Conservation (phyloP, 2,329 filamentous ascomycete species). For the Pezicula rhizophila region DNA sequence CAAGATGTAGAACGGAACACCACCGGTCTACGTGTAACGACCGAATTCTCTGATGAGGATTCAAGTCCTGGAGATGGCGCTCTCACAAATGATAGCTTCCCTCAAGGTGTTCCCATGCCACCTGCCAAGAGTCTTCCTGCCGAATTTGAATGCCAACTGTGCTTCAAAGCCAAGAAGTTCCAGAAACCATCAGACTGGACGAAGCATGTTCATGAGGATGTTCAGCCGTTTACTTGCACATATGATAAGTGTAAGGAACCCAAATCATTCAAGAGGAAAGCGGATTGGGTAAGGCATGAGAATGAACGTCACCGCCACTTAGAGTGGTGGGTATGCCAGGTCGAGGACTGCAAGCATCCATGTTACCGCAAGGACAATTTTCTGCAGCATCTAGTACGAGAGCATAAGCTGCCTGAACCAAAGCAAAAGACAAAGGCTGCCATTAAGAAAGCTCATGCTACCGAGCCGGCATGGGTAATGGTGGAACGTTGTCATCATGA, state of each 20-base stretch:
- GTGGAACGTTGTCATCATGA: slow-evolving; percentile 73
- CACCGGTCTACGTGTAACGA: slow-evolving; percentile 47
- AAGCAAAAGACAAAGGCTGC: slow-evolving; percentile 70
- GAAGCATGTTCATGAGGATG: slow-evolving; percentile 90
- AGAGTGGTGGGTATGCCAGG: slow-evolving; percentile 84
- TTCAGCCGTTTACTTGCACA: slow-evolving; percentile 89
- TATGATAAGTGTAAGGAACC: slow-evolving; percentile 77
- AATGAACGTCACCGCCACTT: slow-evolving; percentile 86
- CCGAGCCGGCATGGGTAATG: slow-evolving; percentile 67
- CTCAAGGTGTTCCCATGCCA: slow-evolving; percentile 73
- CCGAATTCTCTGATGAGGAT: slow-evolving; percentile 58
- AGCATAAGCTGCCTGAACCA: slow-evolving; percentile 81
- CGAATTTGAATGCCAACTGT: slow-evolving; percentile 84
- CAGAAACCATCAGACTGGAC: slow-evolving; percentile 94
- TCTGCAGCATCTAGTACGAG: slow-evolving; percentile 82
- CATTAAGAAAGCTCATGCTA: slow-evolving; percentile 50
- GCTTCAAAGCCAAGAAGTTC: slow-evolving; percentile 79
- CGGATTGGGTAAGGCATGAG: slow-evolving; percentile 92
- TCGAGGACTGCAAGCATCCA: slow-evolving; percentile 72
- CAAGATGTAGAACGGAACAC: slow-evolving; percentile 53
- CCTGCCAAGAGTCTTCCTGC: slow-evolving; percentile 72
- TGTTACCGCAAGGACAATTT: slow-evolving; percentile 92
- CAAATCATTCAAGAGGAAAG: slow-evolving; percentile 92
- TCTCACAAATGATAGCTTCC: slow-evolving; percentile 69
- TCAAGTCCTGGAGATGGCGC: slow-evolving; percentile 63